phyloP scores from a whole-genome alignment of 768 basidiomycete genomes.

The Tulasnella calospora region DNA sequence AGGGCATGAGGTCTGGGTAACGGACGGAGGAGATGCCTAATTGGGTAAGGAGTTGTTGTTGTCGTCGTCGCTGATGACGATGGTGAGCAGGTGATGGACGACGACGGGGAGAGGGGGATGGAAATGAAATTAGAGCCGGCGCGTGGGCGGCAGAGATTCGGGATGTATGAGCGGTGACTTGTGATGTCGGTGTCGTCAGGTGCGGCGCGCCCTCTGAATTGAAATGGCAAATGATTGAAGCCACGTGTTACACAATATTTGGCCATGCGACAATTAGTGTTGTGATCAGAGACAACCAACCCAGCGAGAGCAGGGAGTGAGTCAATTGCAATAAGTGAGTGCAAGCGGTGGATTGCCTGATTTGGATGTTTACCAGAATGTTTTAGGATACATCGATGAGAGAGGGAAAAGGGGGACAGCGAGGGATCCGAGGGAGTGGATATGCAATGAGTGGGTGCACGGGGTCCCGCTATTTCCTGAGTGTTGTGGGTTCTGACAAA shows the following conservation, averaged over 20 bases:
- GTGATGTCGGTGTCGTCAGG: not conserved
- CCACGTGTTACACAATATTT: not conserved
- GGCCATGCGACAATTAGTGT: not conserved
- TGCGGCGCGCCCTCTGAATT: not conserved
- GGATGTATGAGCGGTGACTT: not conserved
- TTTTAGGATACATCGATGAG: not conserved
- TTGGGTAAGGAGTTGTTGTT: not conserved
- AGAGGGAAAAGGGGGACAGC: not conserved
- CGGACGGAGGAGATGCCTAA: not conserved
- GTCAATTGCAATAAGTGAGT: not conserved
- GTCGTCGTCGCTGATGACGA: not conserved
- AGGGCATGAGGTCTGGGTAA: constrained; percentile 8
- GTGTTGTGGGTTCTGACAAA: constrained; percentile 5
- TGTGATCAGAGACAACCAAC: not conserved
- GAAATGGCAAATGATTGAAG: not conserved
- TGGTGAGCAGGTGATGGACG: not conserved
- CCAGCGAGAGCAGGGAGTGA: not conserved
- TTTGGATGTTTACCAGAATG: not conserved
- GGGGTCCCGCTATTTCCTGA: not conserved
- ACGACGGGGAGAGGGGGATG: not conserved
- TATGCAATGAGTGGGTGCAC: not conserved
- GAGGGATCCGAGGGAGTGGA: not conserved
- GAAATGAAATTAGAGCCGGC: not conserved
- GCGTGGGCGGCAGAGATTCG: not conserved
- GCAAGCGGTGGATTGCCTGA: not conserved